Percentiles rank a stretch among this genome's conserved stretches.
Evolutionary conservation across 2,329 filamentous ascomycete species (phyloP).

Genomic region (Penicillium sp.): DNA sequence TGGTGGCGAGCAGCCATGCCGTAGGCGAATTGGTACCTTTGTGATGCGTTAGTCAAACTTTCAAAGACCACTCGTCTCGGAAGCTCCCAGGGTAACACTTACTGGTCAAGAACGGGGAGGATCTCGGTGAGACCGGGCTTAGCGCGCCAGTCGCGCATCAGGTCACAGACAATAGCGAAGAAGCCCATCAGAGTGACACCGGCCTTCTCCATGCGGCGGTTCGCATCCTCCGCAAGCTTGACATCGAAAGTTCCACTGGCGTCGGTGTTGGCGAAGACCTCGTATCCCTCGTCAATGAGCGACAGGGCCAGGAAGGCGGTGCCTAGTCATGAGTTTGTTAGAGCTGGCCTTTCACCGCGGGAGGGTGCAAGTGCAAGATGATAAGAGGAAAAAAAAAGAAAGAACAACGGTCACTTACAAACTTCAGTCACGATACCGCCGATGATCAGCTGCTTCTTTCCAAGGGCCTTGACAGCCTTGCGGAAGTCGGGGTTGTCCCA

Average conservation of each 20-base stretch:
- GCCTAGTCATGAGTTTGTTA: conserved; percentile 31
- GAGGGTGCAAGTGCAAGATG: too few relatives aligned
- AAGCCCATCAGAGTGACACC: conserved; percentile 52
- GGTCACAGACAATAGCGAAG: conserved; percentile 60
- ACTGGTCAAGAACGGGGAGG: conserved; percentile 57
- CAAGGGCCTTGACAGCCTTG: conserved; percentile 57
- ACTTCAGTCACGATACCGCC: conserved; percentile 69
- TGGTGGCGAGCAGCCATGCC: conserved; percentile 59
- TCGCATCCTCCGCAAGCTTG: conserved; percentile 49
- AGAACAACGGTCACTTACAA: conserved; percentile 40
- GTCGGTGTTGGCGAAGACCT: conserved; percentile 42
- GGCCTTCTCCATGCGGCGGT: conserved; percentile 60
- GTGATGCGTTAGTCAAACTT: not conserved
- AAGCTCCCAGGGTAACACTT: not conserved
- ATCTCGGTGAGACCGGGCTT: conserved; percentile 51
- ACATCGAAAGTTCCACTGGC: conserved; percentile 32
- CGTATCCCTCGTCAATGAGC: conserved; percentile 63
- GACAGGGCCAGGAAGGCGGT: conserved; percentile 69
- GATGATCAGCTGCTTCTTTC: conserved; percentile 64
- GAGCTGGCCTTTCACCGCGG: not conserved
- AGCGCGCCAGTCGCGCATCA: conserved; percentile 66
- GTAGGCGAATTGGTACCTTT: conserved; percentile 50
- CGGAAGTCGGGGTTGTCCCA: conserved; percentile 70
- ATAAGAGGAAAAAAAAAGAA: not conserved
- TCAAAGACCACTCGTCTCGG: not conserved